Evolutionary conservation across 2,329 filamentous ascomycete genomes (phyloP).

Genomic region (Gnomoniopsis smithogilvyi): DNA sequence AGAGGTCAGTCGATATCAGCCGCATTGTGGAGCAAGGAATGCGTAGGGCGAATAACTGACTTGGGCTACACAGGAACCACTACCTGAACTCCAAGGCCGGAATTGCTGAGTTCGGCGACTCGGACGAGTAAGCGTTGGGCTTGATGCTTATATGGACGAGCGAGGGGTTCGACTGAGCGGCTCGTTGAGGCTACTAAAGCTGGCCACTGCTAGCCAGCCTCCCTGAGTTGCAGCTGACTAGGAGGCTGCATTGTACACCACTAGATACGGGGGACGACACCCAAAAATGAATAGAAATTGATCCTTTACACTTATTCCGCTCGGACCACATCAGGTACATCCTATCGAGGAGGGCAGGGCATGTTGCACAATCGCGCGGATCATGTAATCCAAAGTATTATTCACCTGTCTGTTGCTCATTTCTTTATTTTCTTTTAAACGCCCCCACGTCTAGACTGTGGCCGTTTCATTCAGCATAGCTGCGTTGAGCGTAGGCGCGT

Average conservation of each 20-base stretch:
- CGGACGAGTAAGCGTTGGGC: constrained; percentile 35
- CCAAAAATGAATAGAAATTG: constrained; percentile 4
- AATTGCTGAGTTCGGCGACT: constrained; percentile 49
- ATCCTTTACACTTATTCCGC: background rate
- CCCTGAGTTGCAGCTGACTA: background rate
- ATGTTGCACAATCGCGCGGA: background rate
- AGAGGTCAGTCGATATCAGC: constrained; percentile 63
- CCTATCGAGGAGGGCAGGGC: background rate
- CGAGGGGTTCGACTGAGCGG: background rate
- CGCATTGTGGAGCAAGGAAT: too few species aligned
- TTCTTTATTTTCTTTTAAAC: background rate
- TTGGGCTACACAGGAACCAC: constrained; percentile 59
- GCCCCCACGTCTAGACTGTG: background rate
- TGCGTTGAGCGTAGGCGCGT: background rate
- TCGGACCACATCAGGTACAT: background rate
- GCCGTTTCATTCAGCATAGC: background rate
- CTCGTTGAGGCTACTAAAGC: background rate
- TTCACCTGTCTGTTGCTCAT: background rate
- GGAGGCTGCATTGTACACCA: constrained; percentile 9
- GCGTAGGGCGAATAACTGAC: constrained; percentile 18
- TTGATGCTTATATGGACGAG: background rate
- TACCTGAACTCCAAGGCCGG: constrained; percentile 79
- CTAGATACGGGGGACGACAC: constrained; percentile 1
- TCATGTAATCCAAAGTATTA: background rate
- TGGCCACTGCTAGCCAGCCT: background rate